Evolutionary conservation across 306 rosid species (phyloP), one percentile per base, ranked within the genome.

Genomic region (Vigna nakashimae): DNA sequence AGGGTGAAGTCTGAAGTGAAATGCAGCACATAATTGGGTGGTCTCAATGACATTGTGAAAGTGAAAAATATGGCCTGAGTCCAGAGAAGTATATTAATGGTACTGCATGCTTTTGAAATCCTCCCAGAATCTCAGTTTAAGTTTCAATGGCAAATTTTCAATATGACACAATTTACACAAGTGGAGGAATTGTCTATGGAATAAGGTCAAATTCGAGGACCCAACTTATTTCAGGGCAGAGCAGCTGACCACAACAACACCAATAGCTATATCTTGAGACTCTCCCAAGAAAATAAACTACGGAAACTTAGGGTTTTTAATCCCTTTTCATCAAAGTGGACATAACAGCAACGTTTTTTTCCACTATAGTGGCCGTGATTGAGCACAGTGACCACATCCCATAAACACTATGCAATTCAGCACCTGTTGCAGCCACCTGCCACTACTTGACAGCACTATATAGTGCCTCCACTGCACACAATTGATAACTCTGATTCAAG

Each of bases 1-100:
- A 32, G 65, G 46, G 42, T 51, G n/a, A 49, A 51, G 55, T 65
- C 43, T 36, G 36, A 77, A 65, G 42, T 68, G 58, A 77, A 48
- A 48, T 48, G 15, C 52, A 65, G 68, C 42, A 45, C 6, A 32
- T 14, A 53, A 64, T 53, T 24, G 32, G 49, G 55, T 38, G 64
- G 4, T 43, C 75, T 24, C 59, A 2, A 57, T 15, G 17, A 51
- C 55, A 40, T 40, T 46, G 17, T 9, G 15, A 68, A 69, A 45
- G 43, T 49, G 63, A 69, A 15, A 69, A 58, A 69, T 48, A 17
- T 42, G 65, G 18, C 9, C 17, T 13, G 10, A 26, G 65, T 38
- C 55, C 12, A 24, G 7, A 34, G 48, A 66, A 16, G 58, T 65
- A 38, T 34, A 34, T 42, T 66, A 40, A 18, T 66, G 18, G 32